Base-by-base conservation (phyloP, 176 grass and related monocot species). In the Bromus sterilis region DNA sequence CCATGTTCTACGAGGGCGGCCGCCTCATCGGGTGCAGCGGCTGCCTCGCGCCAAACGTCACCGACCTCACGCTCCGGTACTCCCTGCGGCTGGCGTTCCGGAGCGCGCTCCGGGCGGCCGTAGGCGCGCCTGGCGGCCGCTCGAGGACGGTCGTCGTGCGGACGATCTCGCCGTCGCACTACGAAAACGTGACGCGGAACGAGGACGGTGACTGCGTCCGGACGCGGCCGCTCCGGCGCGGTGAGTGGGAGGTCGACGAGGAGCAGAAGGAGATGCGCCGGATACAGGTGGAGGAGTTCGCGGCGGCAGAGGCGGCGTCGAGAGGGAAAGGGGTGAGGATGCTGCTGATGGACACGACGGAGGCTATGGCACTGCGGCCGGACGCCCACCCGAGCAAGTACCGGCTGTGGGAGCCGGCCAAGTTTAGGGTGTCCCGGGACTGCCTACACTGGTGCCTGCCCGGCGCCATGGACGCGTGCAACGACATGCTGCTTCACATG, bases 381-480 rank as follows among this genome's bases (percentile, higher is more conserved):
- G 92, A 94, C 55, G 86, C 83, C 56, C 92, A 94, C 72, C 89
- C 86, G 3, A 62, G 86, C 78, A 82, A 46, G 56, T 90, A 90
- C 46, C 43, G 81, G 25, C 74, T 87, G 62, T 67, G 44, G 77
- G 23, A 76, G 21, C 28, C 55, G 11, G 85, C 80, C 16, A 67
- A 77, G 36, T 79, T 85, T 9, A 75, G 32, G 0, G 46, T 91
- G 65, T 35, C 62, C 7, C 80, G 86, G 0, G 91, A 93, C 32
- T 93, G 91, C 9, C 41, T 93, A 29, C 91, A 92, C 70, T 92
- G 91, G 91, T 92, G 91, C 71, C 20, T 89, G 44, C 91, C 91
- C 6, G 91, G 90, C 18, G 75, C 87, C 29, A 84, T 92, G 77
- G 91, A 92, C 48, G 18, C 53, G 0, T 92, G 91, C 80, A 92